Evolutionary conservation across 495 filamentous ascomycete species (phyloP).

Genomic region (Astrocystis sublimbata): DNA sequence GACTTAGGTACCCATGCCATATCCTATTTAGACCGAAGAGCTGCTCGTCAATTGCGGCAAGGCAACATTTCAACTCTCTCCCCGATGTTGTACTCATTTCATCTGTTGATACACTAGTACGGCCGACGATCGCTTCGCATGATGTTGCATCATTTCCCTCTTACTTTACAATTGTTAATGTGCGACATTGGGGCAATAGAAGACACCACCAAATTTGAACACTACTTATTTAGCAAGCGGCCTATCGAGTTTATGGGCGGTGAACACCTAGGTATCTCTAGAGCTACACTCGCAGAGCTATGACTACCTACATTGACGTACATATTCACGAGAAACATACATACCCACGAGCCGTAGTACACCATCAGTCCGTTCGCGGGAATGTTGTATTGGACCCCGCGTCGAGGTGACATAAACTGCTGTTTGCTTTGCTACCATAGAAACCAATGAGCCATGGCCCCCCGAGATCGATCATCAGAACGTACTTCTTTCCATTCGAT

Average conservation of each 20-base stretch:
- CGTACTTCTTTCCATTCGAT: neutral
- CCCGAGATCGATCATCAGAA: neutral
- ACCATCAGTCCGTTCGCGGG: neutral
- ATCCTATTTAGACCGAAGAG: neutral
- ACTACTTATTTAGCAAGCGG: no score
- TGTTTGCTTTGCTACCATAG: neutral
- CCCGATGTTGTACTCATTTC: neutral
- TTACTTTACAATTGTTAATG: neutral
- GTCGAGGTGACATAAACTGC: neutral
- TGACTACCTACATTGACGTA: no score
- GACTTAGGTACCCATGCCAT: no score
- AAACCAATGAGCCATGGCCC: neutral
- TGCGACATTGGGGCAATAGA: neutral
- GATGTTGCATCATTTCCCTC: neutral
- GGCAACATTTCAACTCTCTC: neutral
- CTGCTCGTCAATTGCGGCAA: neutral
- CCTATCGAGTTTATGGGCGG: no score
- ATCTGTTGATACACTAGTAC: neutral
- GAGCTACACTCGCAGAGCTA: no score
- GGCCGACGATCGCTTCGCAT: neutral
- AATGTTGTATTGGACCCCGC: neutral
- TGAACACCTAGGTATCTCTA: no score
- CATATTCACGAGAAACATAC: no score
- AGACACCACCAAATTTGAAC: neutral
- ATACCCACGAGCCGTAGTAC: neutral